Evolutionary conservation across 2,329 filamentous ascomycete species (phyloP).

Genomic region (Teratosphaeria gauchensis): DNA sequence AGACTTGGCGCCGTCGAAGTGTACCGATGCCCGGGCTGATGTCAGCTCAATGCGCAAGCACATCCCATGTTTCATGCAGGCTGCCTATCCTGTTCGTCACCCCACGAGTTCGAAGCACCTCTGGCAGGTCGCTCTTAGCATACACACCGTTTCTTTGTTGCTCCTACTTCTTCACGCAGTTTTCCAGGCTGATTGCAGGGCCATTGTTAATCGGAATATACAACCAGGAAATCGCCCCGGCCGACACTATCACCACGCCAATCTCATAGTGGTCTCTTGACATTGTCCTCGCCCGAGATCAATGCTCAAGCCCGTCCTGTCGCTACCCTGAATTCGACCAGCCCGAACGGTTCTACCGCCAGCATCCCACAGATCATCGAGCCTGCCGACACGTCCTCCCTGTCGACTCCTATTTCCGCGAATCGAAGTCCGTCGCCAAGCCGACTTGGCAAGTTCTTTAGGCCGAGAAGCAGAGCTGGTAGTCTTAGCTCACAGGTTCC

Average conservation of each 20-base stretch:
- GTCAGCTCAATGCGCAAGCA: not conserved
- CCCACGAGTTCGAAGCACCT: not conserved
- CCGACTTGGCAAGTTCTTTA: slow-evolving; percentile 35
- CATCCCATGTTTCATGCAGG: not conserved
- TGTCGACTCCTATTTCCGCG: slow-evolving; percentile 17
- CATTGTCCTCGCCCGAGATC: slow-evolving; percentile 39
- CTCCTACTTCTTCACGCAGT: not conserved
- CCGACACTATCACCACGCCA: slow-evolving; percentile 33
- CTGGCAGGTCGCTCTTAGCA: not conserved
- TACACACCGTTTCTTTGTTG: not conserved
- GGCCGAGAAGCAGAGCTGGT: slow-evolving; percentile 27
- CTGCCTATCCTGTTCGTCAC: not conserved
- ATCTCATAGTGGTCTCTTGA: slow-evolving; percentile 41
- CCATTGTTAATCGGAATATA: slow-evolving; percentile 8
- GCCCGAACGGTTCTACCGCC: not conserved
- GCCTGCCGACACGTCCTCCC: slow-evolving; percentile 10
- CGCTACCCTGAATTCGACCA: slow-evolving; percentile 9
- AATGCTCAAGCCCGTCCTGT: slow-evolving; percentile 15
- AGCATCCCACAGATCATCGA: slow-evolving; percentile 25
- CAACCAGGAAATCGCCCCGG: slow-evolving; percentile 15
- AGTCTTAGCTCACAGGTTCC: slow-evolving; percentile 18
- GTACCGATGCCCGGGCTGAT: not conserved
- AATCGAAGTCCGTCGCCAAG: slow-evolving; percentile 58
- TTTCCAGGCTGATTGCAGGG: not conserved
- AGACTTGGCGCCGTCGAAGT: not conserved